Conservation (phyloP, 2,329 filamentous ascomycete species). For the Amphichorda felina region DNA sequence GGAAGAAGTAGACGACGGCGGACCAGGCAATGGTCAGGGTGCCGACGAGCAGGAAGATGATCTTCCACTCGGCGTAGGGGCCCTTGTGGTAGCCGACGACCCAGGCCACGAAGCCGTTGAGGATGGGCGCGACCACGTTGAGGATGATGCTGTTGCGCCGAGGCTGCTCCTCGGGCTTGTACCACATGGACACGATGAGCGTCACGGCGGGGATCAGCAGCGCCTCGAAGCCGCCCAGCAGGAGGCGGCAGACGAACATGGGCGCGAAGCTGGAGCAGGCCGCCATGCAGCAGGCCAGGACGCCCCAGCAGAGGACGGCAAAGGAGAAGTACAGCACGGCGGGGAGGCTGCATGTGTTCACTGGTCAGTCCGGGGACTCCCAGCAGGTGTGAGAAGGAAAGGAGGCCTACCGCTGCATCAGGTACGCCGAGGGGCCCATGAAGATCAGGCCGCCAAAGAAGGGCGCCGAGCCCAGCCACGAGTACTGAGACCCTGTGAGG, state of each 20-base stretch:
- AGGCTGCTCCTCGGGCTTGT: background rate
- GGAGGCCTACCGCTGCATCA: too few species aligned
- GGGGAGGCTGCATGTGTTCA: too few species aligned
- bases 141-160: background rate
- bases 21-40: constrained; percentile 8
- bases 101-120: constrained; percentile 18
- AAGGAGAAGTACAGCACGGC: background rate
- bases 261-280: constrained; percentile 8
- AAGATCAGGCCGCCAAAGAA: background rate
- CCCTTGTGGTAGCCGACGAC: constrained; percentile 12
- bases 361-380: too few species aligned
- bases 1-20: constrained; percentile 5
- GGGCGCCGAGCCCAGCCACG: background rate
- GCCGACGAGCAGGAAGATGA: constrained; percentile 10
- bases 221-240: constrained; percentile 5
- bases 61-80: constrained; percentile 7
- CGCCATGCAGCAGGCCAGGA: constrained; percentile 1
- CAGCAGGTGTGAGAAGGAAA: too few species aligned
- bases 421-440: background rate
- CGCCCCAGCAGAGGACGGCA: constrained; percentile 2
- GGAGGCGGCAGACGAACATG: constrained; percentile 1
- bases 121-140: constrained; percentile 6
- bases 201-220: constrained; percentile 4
- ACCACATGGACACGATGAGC: background rate
- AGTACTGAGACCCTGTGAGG: constrained; percentile 1